Conservation (phyloP, 768 basidiomycete species). For the Leccinum longicurvipes region DNA sequence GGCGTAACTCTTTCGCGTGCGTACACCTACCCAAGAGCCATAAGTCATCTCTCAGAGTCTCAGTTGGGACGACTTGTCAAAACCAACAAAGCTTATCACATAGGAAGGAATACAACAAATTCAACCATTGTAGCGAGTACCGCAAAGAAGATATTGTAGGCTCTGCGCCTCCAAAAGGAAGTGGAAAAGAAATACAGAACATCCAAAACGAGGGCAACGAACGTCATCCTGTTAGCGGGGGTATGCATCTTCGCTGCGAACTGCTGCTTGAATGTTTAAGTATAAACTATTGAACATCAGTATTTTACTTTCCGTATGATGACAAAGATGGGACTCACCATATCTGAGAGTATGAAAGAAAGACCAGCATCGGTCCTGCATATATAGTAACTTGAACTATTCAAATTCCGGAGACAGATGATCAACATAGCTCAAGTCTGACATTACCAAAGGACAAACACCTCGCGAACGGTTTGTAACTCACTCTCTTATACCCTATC, state of each 20-base stretch:
- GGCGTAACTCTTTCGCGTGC: slow-evolving; percentile 27
- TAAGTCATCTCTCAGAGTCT: too few relatives aligned
- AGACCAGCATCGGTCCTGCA: slow-evolving; percentile 40
- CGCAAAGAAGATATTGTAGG: slow-evolving; percentile 44
- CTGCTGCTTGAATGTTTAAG: slow-evolving; percentile 24
- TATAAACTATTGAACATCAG: slow-evolving; percentile 22
- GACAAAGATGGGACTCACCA: slow-evolving; percentile 24
- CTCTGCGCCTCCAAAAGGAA: slow-evolving; percentile 38
- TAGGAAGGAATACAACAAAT: slow-evolving; percentile 38
- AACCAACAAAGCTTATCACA: slow-evolving; percentile 22
- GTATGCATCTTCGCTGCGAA: slow-evolving; percentile 11
- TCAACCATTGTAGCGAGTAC: slow-evolving; percentile 43
- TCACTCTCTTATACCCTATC: slow-evolving; percentile 46
- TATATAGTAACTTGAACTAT: slow-evolving; percentile 50
- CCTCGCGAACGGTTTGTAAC: slow-evolving; percentile 1
- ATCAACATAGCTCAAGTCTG: background rate
- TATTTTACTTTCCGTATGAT: background rate
- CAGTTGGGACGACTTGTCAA: background rate
- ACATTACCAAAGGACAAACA: background rate
- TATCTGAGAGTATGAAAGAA: slow-evolving; percentile 43
- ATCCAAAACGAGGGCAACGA: slow-evolving; percentile 35
- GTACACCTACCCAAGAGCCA: slow-evolving; percentile 1
- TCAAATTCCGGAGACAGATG: background rate
- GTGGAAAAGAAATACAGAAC: slow-evolving; percentile 39
- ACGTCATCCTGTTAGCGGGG: slow-evolving; percentile 25